Evolutionary conservation across 139 green algal genomes (phyloP).

Genomic region (Limnomonas spitsbergensis): DNA sequence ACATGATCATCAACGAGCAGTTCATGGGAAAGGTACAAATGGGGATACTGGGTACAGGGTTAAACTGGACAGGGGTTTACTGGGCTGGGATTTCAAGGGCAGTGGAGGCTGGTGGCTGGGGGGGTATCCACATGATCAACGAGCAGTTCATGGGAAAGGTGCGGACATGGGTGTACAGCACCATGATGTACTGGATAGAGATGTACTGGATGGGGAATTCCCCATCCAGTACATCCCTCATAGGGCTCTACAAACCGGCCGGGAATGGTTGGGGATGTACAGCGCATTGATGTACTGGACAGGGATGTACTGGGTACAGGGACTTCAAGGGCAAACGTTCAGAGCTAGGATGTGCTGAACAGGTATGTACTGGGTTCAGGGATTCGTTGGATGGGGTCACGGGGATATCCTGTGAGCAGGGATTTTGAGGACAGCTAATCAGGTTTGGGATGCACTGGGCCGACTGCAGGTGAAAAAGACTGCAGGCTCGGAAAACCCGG

Average conservation of each 20-base stretch:
- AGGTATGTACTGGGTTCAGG: no score
- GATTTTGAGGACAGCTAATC: no score
- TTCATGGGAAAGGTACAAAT: conserved; percentile 74
- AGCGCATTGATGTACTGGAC: neutral
- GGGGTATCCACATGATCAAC: conserved; percentile 85
- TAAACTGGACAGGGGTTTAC: conserved; percentile 53
- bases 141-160: conserved; percentile 72
- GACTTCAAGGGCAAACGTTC: no score
- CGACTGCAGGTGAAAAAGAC: no score
- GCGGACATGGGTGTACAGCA: neutral
- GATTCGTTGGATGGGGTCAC: no score
- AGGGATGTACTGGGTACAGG: no score
- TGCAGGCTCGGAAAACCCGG: no score
- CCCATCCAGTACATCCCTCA: neutral
- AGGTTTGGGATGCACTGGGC: no score
- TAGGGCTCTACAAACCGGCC: conserved; percentile 87
- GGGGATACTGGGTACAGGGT: neutral
- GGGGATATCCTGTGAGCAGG: no score
- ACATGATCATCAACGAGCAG: conserved; percentile 80
- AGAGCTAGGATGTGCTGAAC: no score
- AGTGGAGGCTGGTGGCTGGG: conserved; percentile 91
- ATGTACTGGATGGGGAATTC: conserved; percentile 74
- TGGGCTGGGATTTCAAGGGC: conserved; percentile 70
- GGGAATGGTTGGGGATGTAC: conserved; percentile 46
- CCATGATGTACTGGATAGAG: neutral